A percentile compares a stretch with the other conserved stretches of the same genome.
phyloP scores from a whole-genome alignment of 148 eudicot genomes.

The Dianthus caryophyllus region DNA sequence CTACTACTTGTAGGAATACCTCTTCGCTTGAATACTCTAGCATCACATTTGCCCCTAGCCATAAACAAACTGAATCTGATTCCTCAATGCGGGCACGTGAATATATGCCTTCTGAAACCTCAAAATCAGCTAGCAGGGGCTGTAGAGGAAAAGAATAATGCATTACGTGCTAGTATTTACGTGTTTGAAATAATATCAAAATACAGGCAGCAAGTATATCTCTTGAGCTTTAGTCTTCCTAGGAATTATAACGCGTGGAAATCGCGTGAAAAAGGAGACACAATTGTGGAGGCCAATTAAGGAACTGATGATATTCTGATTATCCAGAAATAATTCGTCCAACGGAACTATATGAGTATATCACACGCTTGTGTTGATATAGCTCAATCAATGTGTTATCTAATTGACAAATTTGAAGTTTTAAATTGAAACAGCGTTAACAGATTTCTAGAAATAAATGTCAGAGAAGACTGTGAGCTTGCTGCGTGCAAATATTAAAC shows the following conservation, averaged over 20 bases:
- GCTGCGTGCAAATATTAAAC: slow-evolving; percentile 2
- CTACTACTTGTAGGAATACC: slow-evolving; percentile 51
- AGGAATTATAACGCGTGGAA: neutral
- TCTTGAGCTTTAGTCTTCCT: neutral
- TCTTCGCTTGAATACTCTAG: slow-evolving; percentile 92
- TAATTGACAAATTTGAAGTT: neutral
- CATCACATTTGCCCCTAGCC: slow-evolving; percentile 99
- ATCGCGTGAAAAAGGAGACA: neutral
- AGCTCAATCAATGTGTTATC: neutral
- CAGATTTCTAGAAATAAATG: neutral
- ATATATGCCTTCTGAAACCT: slow-evolving; percentile 91
- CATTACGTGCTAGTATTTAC: too few relatives aligned
- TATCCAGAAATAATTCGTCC: neutral
- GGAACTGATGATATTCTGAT: neutral
- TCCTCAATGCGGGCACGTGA: slow-evolving; percentile 80
- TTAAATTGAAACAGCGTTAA: neutral
- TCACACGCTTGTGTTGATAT: neutral
- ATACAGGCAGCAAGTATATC: neutral
- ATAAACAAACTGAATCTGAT: slow-evolving; percentile 85
- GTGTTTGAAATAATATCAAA: neutral
- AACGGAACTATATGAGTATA: too few relatives aligned
- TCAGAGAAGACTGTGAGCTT: neutral
- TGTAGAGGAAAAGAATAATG: slow-evolving; percentile 26
- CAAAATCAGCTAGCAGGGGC: slow-evolving; percentile 90
- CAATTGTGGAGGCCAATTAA: neutral